Conservation (phyloP, 352 stramenopile genomes). For the Phytophthora multivora region DNA sequence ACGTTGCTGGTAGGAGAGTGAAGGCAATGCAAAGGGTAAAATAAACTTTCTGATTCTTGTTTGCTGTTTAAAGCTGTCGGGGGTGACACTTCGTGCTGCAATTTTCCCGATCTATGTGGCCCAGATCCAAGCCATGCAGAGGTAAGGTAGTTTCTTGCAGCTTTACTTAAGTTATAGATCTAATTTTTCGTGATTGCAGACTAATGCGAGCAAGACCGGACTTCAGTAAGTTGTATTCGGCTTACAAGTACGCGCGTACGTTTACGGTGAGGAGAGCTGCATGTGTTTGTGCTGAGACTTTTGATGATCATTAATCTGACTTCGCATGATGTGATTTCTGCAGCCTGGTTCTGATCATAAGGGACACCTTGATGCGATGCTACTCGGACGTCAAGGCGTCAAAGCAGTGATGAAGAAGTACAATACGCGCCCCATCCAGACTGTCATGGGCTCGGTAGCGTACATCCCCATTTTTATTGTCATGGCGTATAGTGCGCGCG, state of each 20-base stretch:
- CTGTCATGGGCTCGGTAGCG: conserved; percentile 61
- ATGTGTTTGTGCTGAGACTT: background rate
- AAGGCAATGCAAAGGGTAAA: background rate
- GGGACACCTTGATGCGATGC: conserved; percentile 54
- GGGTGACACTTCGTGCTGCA: conserved; percentile 61
- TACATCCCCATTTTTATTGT: conserved; percentile 78
- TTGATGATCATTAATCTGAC: conserved; percentile 4
- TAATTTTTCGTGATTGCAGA: conserved; percentile 13
- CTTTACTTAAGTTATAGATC: background rate
- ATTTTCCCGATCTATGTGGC: conserved; percentile 80
- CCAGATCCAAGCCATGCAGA: conserved; percentile 71
- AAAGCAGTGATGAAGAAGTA: conserved; percentile 77
- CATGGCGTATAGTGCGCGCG: conserved; percentile 74
- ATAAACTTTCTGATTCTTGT: background rate
- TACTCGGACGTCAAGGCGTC: conserved; percentile 52
- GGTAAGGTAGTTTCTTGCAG: conserved; percentile 21
- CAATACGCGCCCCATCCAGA: conserved; percentile 72
- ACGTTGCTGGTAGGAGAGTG: conserved; percentile 51
- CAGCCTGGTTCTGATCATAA: conserved; percentile 49
- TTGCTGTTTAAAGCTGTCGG: conserved; percentile 43
- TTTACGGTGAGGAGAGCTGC: conserved; percentile 54
- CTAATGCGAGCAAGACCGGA: conserved; percentile 60
- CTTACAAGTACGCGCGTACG: conserved; percentile 75
- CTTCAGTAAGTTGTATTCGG: conserved; percentile 68
- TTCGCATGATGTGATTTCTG: conserved; percentile 12